Evolutionary conservation across 495 filamentous ascomycete genomes (phyloP).

Genomic region (Xylaria cubensis): DNA sequence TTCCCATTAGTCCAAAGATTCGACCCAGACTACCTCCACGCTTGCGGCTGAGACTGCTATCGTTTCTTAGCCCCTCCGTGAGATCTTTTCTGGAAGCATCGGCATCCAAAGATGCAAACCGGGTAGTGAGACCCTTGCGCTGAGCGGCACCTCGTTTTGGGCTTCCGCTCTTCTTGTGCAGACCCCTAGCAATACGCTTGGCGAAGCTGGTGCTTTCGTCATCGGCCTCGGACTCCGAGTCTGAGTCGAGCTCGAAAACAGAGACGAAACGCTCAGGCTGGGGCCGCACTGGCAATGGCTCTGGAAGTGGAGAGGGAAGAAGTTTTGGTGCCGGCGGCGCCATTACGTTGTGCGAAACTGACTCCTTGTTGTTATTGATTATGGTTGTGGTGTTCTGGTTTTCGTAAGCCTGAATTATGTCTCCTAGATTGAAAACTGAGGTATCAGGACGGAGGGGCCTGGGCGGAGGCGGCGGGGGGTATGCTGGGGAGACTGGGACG

Average conservation of each 20-base stretch:
- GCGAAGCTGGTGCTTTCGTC: conserved; percentile 33
- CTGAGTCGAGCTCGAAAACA: conserved; percentile 41
- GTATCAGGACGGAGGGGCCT: conserved; percentile 29
- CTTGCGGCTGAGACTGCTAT: conserved; percentile 29
- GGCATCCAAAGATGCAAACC: conserved; percentile 8
- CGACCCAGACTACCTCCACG: conserved; percentile 41
- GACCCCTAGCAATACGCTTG: conserved; percentile 38
- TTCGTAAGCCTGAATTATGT: neutral
- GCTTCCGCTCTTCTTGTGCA: conserved; percentile 41
- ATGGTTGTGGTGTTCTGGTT: too few relatives aligned
- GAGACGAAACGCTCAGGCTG: conserved; percentile 35
- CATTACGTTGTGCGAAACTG: conserved; percentile 18
- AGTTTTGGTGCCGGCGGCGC: conserved; percentile 28
- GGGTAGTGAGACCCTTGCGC: conserved; percentile 20
- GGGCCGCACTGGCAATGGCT: conserved; percentile 22
- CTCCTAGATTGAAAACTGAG: conserved; percentile 37
- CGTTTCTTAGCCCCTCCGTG: conserved; percentile 22
- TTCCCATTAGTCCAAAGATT: conserved; percentile 35
- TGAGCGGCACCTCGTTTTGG: conserved; percentile 32
- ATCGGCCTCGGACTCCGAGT: conserved; percentile 33
- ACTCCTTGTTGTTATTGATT: neutral
- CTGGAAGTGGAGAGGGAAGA: conserved; percentile 18
- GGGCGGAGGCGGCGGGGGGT: conserved; percentile 34
- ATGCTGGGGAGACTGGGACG: conserved; percentile 32
- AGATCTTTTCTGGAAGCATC: conserved; percentile 22